Conservation (phyloP, 805 yeast species). For the Metschnikowia similis region DNA sequence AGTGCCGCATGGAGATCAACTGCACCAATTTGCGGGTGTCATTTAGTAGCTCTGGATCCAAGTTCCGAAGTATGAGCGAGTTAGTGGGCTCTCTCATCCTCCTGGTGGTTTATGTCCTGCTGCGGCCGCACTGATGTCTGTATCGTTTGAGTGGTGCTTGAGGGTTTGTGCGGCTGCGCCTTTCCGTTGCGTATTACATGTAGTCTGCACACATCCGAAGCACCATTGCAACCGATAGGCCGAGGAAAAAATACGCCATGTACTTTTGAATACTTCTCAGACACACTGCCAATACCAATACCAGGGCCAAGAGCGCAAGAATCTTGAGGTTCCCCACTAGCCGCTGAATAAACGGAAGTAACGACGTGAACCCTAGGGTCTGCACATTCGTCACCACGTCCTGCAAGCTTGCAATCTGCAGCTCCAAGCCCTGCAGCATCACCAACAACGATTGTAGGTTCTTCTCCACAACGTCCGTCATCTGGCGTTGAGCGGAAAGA, state of each 20-base stretch:
- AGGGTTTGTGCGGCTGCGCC: not conserved
- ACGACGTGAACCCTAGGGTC: not conserved
- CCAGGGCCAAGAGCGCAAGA: not conserved
- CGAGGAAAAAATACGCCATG: not conserved
- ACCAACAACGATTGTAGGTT: not conserved
- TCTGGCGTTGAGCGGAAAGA: not conserved
- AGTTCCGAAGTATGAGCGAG: slow-evolving; percentile 33
- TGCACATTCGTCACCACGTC: slow-evolving; percentile 2
- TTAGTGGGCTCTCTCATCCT: slow-evolving; percentile 19
- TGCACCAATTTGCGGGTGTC: slow-evolving; percentile 26
- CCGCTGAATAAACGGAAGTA: not conserved
- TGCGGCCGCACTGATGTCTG: not conserved
- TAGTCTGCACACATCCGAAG: slow-evolving; percentile 1
- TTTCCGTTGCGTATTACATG: not conserved
- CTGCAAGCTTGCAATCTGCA: slow-evolving; percentile 1
- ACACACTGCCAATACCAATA: not conserved
- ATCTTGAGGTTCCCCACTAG: not conserved
- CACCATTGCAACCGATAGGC: not conserved
- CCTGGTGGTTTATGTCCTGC: not conserved
- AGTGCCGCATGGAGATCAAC: slow-evolving; percentile 21
- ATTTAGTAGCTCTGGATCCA: slow-evolving; percentile 18
- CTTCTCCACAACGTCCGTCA: not conserved
- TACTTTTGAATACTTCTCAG: not conserved
- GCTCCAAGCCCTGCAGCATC: not conserved
- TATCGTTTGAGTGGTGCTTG: not conserved